Evolutionary conservation across 192 early-diverging fungal genomes (phyloP).

Genomic region (Powellomyces hirtus): DNA sequence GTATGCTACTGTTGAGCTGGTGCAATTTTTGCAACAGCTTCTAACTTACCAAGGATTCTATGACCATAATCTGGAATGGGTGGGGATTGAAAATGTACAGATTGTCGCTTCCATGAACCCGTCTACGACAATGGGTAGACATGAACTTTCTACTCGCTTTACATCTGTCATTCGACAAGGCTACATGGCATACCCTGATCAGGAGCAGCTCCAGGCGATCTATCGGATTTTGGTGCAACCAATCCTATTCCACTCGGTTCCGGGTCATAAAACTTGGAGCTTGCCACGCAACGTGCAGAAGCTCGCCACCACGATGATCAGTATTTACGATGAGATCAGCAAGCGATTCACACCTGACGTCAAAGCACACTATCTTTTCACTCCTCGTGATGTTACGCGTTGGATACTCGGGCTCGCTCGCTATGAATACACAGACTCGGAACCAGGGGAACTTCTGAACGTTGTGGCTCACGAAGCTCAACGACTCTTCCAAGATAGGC

Average conservation of each 20-base stretch:
- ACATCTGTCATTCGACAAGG: slow-evolving; percentile 49
- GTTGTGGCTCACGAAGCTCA: slow-evolving; percentile 47
- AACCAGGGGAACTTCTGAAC: slow-evolving; percentile 44
- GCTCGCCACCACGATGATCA: slow-evolving; percentile 46
- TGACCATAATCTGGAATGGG: slow-evolving; percentile 54
- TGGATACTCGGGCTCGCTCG: slow-evolving; percentile 41
- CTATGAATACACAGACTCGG: slow-evolving; percentile 38
- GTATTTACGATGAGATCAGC: slow-evolving; percentile 42
- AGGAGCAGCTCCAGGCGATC: slow-evolving; percentile 45
- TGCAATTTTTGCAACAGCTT: slow-evolving; percentile 59
- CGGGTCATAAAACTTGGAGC: slow-evolving; percentile 43
- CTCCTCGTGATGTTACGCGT: slow-evolving; percentile 49
- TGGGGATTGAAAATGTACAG: slow-evolving; percentile 56
- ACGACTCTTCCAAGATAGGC: slow-evolving; percentile 50
- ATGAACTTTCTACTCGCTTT: slow-evolving; percentile 51
- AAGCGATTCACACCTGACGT: slow-evolving; percentile 52
- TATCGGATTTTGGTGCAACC: slow-evolving; percentile 44
- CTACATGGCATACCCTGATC: slow-evolving; percentile 47
- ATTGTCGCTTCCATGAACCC: slow-evolving; percentile 62
- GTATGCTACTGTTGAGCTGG: slow-evolving; percentile 59
- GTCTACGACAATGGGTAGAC: slow-evolving; percentile 46
- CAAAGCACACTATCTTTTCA: slow-evolving; percentile 54
- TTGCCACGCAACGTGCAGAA: slow-evolving; percentile 44
- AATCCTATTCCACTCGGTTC: slow-evolving; percentile 27
- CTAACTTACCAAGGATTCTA: slow-evolving; percentile 59